phyloP scores from a whole-genome alignment of 805 yeast genomes.

The Cyberlindnera xishuangbannaensis region DNA sequence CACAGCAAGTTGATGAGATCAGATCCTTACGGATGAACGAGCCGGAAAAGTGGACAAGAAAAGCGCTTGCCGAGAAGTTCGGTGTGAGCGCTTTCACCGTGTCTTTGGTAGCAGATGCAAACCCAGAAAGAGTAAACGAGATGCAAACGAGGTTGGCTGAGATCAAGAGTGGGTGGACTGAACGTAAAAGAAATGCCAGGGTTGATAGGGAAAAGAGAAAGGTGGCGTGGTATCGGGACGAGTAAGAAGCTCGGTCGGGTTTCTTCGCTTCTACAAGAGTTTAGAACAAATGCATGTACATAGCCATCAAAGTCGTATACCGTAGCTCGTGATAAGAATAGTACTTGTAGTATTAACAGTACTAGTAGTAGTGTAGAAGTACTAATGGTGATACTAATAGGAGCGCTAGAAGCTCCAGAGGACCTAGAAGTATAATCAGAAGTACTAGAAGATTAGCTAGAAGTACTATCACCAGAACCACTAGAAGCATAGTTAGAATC shows the following conservation, averaged over 20 bases:
- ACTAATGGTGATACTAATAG: too few species aligned
- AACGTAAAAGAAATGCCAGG: constrained; percentile 42
- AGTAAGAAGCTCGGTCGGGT: too few species aligned
- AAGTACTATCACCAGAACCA: too few species aligned
- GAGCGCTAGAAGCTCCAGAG: too few species aligned
- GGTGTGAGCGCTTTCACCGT: constrained; percentile 47
- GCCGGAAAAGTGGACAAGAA: constrained; percentile 60
- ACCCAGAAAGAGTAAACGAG: constrained; percentile 34
- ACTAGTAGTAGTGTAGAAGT: background rate
- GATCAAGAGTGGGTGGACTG: constrained; percentile 46
- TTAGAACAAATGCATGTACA: constrained; percentile 8
- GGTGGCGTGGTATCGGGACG: constrained; percentile 52
- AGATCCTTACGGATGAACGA: constrained; percentile 46
- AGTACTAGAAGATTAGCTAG: too few species aligned
- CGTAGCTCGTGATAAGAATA: too few species aligned
- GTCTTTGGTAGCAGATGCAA: constrained; percentile 45
- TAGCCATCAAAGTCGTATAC: constrained; percentile 6
- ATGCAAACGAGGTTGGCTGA: constrained; percentile 41
- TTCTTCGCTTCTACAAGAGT: too few species aligned
- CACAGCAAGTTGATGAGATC: constrained; percentile 53
- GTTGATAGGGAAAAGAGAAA: constrained; percentile 54
- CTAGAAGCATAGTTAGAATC: too few species aligned
- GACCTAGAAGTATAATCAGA: too few species aligned
- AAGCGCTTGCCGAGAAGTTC: constrained; percentile 54
- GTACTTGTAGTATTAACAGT: too few species aligned